A percentile compares a stretch with the other conserved stretches of the same genome.
Evolutionary conservation across 495 filamentous ascomycete genomes (phyloP).

Genomic region (Xylaria grammica): DNA sequence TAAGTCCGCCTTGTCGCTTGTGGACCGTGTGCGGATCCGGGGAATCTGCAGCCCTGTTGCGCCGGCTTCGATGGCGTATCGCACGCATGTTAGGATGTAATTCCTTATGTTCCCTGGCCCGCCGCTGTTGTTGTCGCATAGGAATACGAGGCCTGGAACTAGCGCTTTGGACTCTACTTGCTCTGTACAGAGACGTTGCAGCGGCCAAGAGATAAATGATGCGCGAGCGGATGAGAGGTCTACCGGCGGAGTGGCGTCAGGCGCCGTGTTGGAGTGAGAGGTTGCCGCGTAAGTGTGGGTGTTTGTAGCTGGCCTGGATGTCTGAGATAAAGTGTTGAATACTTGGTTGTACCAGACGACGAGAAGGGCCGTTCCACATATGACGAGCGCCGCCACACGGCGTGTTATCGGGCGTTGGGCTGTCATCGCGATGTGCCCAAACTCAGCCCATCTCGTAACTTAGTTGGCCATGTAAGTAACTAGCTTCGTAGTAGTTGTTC

Average conservation of each 20-base stretch:
- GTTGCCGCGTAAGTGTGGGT: not conserved
- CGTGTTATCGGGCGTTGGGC: not conserved
- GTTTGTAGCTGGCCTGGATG: not conserved
- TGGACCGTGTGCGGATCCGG: constrained; percentile 42
- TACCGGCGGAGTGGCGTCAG: not conserved
- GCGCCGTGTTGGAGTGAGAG: not conserved
- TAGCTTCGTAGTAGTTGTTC: not conserved
- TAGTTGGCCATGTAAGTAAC: not conserved
- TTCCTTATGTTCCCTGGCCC: constrained; percentile 60
- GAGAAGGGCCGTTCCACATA: not conserved
- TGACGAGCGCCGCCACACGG: not conserved
- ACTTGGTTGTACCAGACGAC: constrained; percentile 6
- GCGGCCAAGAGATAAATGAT: constrained; percentile 53
- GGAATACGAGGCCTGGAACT: constrained; percentile 47
- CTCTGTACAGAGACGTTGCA: constrained; percentile 51
- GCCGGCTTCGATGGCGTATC: constrained; percentile 56
- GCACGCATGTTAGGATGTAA: constrained; percentile 56
- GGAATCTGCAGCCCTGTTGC: constrained; percentile 52
- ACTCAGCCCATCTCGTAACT: not conserved
- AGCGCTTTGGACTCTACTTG: constrained; percentile 22
- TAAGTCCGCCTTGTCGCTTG: constrained; percentile 38
- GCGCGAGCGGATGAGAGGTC: constrained; percentile 45
- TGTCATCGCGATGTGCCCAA: not conserved
- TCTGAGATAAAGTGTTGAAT: not conserved
- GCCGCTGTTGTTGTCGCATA: constrained; percentile 59